Base-by-base conservation (phyloP, 352 stramenopile genomes). In the Phytopythium vexans region DNA sequence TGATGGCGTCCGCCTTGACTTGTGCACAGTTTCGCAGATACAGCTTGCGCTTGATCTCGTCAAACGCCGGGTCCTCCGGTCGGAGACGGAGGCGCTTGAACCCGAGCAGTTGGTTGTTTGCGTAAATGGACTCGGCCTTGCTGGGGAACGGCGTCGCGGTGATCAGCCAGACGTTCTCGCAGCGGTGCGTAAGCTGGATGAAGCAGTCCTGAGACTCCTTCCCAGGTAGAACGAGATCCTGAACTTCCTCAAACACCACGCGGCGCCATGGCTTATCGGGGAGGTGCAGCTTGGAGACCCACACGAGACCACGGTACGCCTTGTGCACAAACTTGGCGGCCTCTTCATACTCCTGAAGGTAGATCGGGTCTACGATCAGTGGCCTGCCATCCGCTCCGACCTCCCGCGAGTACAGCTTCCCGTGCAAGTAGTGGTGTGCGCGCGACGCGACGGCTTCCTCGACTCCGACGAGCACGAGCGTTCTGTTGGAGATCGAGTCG, bases 201-300 rank as follows among this genome's bases (percentile, higher is more conserved):
- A 95, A 88, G 56, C 86, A 94, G 56, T 95, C 83, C 43, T 90
- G 76, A 6, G 76, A 76, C 43, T 74, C 60, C 21, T 83, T 87
- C 4, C 83, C 86, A 3, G 81, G 75, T 15, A 86, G 60, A 7
- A 94, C 86, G 8, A 95, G 67, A 58, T 94, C 86, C 52, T 95
- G 86, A 15, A 95, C 84, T 59, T 95, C 86, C 60, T 95, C 86
- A 66, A 94, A 95, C 35, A 95, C 72, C 5, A 94, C 83, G 5
- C 86, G 75, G 35, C 83, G 73, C 81, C 83, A 92, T 9, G 69
- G 69, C 44, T 89, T 86, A 27, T 70, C 60, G 0, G 82, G 86
- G 4, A 86, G 43, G 55, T 93, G 82, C 47, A 95, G 52, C 10
- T 51, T 57, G 1, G 75, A 82, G 6, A 82, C 75, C 74, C 86